Percentiles rank a stretch among this genome's conserved stretches.
These are phyloP conservation scores for Prunus kanzakura DNA, from an alignment of 306 rosid genomes.

Conservation along the genomic window DNA sequence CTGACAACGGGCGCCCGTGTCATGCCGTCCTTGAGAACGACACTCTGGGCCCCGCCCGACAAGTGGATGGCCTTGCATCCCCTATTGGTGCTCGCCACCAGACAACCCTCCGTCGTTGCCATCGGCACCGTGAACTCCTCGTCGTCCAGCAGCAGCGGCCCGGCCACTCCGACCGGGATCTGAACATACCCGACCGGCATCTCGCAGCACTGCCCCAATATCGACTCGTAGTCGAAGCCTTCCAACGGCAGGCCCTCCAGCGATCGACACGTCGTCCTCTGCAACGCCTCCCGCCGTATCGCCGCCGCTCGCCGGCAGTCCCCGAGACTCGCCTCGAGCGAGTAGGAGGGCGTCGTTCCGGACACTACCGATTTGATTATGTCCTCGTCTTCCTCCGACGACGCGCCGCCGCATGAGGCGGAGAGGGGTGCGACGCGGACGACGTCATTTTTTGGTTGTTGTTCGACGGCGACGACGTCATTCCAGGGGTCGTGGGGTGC, in stretches of 20 bases:
- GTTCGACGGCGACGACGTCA: neutral
- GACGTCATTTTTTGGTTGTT: neutral
- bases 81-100: conserved; percentile 32
- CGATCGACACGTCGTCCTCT: conserved; percentile 18
- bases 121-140: conserved; percentile 26
- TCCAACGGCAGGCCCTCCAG: conserved; percentile 29
- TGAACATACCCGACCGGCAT: conserved; percentile 33
- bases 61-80: conserved; percentile 28
- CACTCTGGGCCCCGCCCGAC: conserved; percentile 24
- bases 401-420: neutral
- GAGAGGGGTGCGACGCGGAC: neutral
- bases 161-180: conserved; percentile 31
- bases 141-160: conserved; percentile 24
- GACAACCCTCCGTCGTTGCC: conserved; percentile 36
- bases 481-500: conserved; percentile 9
- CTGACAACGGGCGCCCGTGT: conserved; percentile 31
- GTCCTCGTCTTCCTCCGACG: conserved; percentile 14
- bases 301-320: conserved; percentile 22
- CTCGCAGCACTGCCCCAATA: conserved; percentile 36
- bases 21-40: conserved; percentile 27
- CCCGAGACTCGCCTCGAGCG: conserved; percentile 29
- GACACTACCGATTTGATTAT: conserved; percentile 9
- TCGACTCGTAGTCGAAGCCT: conserved; percentile 36
- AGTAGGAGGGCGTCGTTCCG: conserved; percentile 19
- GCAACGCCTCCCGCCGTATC: conserved; percentile 26